A percentile compares a stretch with the other conserved stretches of the same genome.
phyloP scores from a whole-genome alignment of 768 basidiomycete species.

The Russula foetens region DNA sequence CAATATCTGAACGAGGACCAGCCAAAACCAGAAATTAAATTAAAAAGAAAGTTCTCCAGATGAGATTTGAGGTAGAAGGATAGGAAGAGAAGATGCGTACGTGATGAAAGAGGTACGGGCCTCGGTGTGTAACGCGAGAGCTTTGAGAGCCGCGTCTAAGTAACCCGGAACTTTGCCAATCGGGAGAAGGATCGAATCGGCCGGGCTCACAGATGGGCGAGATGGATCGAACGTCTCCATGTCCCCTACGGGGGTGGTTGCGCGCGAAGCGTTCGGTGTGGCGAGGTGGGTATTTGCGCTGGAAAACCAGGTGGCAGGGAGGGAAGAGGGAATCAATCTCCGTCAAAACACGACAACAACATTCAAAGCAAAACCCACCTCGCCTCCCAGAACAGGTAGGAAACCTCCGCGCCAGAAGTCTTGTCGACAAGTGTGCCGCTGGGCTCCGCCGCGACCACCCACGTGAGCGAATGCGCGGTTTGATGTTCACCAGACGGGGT shows the following conservation, averaged over 20 bases:
- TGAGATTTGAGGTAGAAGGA: slow-evolving; percentile 11
- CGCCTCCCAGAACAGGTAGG: slow-evolving; percentile 12
- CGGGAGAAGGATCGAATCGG: slow-evolving; percentile 22
- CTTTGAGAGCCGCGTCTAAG: slow-evolving; percentile 28
- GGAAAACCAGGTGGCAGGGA: not conserved
- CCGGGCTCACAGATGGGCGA: not conserved
- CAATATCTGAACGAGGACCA: slow-evolving; percentile 32
- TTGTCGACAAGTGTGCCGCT: slow-evolving; percentile 3
- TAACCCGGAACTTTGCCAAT: slow-evolving; percentile 28
- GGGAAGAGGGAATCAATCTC: not conserved
- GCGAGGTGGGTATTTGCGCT: not conserved
- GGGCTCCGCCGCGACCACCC: slow-evolving; percentile 1
- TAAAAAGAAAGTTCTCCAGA: not conserved
- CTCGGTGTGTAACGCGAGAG: slow-evolving; percentile 34
- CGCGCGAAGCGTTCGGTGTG: not conserved
- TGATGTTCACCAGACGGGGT: not conserved
- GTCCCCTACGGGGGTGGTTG: not conserved
- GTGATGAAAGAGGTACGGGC: slow-evolving; percentile 42
- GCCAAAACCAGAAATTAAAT: too few species aligned
- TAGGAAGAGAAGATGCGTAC: slow-evolving; percentile 24
- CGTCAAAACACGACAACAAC: not conserved
- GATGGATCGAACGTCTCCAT: slow-evolving; percentile 5
- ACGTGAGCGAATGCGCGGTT: not conserved
- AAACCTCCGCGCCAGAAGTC: not conserved
- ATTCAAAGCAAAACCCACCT: not conserved